These are phyloP conservation scores for Entomortierella parvispora DNA, from an alignment of 192 early-diverging fungal genomes.

Conservation along the genomic window DNA sequence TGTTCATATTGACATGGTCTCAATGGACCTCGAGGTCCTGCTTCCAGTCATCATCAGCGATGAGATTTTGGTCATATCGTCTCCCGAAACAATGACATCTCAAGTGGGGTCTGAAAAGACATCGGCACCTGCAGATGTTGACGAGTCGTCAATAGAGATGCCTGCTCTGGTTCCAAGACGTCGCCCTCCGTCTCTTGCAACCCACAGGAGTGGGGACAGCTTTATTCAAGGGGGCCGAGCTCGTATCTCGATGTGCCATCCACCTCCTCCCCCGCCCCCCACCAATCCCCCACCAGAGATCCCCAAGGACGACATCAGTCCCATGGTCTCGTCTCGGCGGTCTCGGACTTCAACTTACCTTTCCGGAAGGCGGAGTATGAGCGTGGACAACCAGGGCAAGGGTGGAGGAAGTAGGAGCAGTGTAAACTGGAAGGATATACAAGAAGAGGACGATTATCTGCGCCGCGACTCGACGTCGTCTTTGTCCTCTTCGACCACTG, in stretches of 20 bases:
- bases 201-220: conserved; percentile 23
- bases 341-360: conserved; percentile 8
- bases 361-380: conserved; percentile 16
- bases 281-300: conserved; percentile 32
- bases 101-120: not conserved
- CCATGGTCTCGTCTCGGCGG: not conserved
- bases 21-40: conserved; percentile 12
- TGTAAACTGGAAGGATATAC: not conserved
- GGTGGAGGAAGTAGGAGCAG: not conserved
- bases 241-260: conserved; percentile 13
- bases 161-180: conserved; percentile 3
- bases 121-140: not conserved
- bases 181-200: conserved; percentile 5
- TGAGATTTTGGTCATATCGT: conserved; percentile 3
- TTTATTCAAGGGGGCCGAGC: not conserved
- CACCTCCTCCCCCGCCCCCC: conserved; percentile 36
- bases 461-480: no score
- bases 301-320: not conserved
- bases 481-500: no score
- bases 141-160: not conserved
- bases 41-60: conserved; percentile 29
- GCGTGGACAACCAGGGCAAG: conserved; percentile 1
- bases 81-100: not conserved
- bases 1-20: conserved; percentile 32
- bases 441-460: not conserved